Evolutionary conservation across 73 alveolate genomes (phyloP), one percentile per base, ranked within the genome.

Genomic region (Paramecium bursaria): DNA sequence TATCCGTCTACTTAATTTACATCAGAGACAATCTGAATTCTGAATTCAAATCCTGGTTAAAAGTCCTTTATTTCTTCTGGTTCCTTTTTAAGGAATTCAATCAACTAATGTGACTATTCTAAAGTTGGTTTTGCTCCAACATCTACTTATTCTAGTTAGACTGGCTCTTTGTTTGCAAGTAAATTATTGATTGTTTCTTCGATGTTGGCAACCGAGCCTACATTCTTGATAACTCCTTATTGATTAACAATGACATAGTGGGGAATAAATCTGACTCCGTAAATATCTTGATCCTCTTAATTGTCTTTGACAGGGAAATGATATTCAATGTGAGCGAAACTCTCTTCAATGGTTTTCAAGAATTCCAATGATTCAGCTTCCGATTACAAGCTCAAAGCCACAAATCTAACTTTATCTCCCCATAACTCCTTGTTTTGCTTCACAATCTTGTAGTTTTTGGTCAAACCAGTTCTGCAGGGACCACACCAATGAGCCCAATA

Each of bases 401-500:
- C 88, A 50, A 75, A 75, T 50, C 53, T 75, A 50, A 75, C 75
- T 4, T 35, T 17, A 4, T 75, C 52, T 14, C 88, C 79, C 88
- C 88, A 75, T 48, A 50, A 50, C 17, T 50, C 88, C 17, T 19
- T 31, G 11, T 75, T 75, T 27, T 75, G 14, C 22, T 75, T 61
- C 3, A 57, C 21, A 9, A 57, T 48, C 4, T 26, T 26, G 4
- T 75, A 48, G 21, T 52, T 75, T 11, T 75, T 48, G 27, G 27
- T 9, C 23, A 75, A 50, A 5, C 51, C 54, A 14, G 44, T 75
- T 26, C 33, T 49, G 50, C 88, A 75, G 17, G 88, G 88, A 13
- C 88, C 88, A 50, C 88, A 75, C 88, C 88, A 75, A 23, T 55
- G 48, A 1, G 88, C 88, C 88, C 88, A 75, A 21, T 50, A 75